Evolutionary conservation across 768 basidiomycete species (phyloP), one percentile per base, ranked within the genome.

Genomic region (Arthromyces matolae): DNA sequence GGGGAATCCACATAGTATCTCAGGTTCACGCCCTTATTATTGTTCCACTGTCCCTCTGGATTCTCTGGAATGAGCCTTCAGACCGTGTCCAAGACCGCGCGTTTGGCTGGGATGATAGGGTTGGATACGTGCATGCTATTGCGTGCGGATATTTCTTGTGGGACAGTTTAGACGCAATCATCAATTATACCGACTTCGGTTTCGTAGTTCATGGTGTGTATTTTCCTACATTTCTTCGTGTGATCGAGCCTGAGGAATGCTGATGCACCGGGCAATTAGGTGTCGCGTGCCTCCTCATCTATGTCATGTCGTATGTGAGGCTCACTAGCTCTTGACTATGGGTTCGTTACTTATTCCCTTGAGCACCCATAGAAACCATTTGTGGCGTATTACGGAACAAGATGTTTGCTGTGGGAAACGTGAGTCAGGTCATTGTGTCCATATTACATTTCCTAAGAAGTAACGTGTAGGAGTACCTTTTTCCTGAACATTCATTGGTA

Each of bases 401-500:
- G 88, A 13, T 93, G 86, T 67, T 68, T 94, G 24, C 69, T 92
- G 9, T 92, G 90, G 91, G 92, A 93, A 67, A 70, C 80, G 74
- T 85, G 64, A 43, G 80, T 68, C n/a, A n/a, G n/a, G 29, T 35
- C 14, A 34, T 9, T 10, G 23, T 55, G 8, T 34, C 5, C 14
- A 25, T 24, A 45, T 56, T 27, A 57, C 16, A 5, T 37, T 34
- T 14, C 35, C 14, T 9, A 24, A n/a, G 18, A 14, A 8, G 37
- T 41, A 13, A 33, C 0, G 28, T 35, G 14, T 50, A 84, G 82
- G 68, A 87, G 84, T 69, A 94, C 92, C 0, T 79, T 92, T 49
- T 92, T 94, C 67, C 71, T 95, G 52, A 88, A 95, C 57, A 80
- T 89, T 45, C 89, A 93, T 53, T 93, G 90, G 90, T 91, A 55